phyloP scores from a whole-genome alignment of 345 rosid genomes.

The Psidium guajava region DNA sequence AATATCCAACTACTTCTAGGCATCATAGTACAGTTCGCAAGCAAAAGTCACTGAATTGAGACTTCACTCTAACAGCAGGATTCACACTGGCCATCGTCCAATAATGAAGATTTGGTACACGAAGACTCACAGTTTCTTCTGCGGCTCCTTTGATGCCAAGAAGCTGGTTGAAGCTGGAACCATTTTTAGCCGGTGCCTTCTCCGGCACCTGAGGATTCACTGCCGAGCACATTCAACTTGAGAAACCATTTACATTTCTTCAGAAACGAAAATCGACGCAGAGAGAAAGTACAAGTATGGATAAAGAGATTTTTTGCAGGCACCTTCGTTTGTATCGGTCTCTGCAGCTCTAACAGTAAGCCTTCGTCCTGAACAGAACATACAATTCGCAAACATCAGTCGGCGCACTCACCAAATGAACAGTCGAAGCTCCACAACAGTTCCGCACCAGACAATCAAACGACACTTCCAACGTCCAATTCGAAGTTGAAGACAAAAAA shows the following conservation, averaged over 20 bases:
- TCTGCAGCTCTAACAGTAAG: slow-evolving; percentile 69
- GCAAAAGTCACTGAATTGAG: background rate
- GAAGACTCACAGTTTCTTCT: slow-evolving; percentile 59
- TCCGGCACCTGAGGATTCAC: slow-evolving; percentile 60
- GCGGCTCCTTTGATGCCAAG: slow-evolving; percentile 97
- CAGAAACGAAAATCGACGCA: background rate
- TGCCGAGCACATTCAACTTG: slow-evolving; percentile 3
- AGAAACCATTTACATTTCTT: background rate
- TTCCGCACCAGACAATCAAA: background rate
- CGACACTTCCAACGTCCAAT: background rate
- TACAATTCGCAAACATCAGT: background rate
- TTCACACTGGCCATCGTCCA: background rate
- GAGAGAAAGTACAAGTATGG: background rate
- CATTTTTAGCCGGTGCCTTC: slow-evolving; percentile 54
- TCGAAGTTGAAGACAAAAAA: background rate
- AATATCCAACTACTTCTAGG: background rate
- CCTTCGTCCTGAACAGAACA: slow-evolving; percentile 42
- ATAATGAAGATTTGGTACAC: background rate
- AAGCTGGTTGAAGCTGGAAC: slow-evolving; percentile 89
- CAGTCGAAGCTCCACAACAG: background rate
- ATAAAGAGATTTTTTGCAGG: background rate
- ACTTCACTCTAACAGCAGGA: background rate
- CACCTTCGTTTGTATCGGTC: slow-evolving; percentile 76
- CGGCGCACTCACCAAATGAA: background rate
- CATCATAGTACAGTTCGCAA: background rate